Base-by-base conservation (phyloP, 2,329 filamentous ascomycete genomes). In the Hypoxylon sp. region DNA sequence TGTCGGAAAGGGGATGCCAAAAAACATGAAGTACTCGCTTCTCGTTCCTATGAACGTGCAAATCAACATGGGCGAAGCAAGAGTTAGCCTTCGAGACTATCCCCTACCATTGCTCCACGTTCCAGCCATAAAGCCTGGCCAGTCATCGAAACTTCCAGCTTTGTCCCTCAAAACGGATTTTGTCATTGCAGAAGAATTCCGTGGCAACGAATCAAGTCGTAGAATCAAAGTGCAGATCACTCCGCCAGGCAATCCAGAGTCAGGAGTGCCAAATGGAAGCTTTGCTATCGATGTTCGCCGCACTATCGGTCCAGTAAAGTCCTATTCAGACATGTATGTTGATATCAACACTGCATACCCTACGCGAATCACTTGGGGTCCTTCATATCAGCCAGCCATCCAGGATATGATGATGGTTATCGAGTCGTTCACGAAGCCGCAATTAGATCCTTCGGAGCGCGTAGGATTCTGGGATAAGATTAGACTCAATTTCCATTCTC, bases 371-470 rank as follows among this genome's bases (percentile, higher is more conserved):
- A 98, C 95, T 0, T 99, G 96, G 97, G 94, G 94, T 6, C 94
- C 96, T 49, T 97, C 94, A 1, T 99, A 98, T 76, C 97, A 99
- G 76, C 96, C 97, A 28, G 95, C 95, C 1, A 95, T 99, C 52
- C 96, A 99, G 79, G 97, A 99, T 76, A 97, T 98, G 92, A 99
- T 99, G 96, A 98, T 98, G 87, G 94, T 94, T 25, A 92, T 99
- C 67, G 96, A 99, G 80, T 95, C 93, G 2, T 98, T 99, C 78
- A 98, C 95, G 0, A 99, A 99, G 77, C 93, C 95, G 6, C 94
- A 95, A 69, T 85, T 98, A 28, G 97, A 99, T 78, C 91, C 93
- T 0, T 98, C 96, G 0, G 97, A 99, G 71, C 87, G 92, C 61
- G 93, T 97, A 50, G 96, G 96, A 2, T 99, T 99, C 82, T 99